A percentile compares a stretch with the other conserved stretches of the same genome.
Conservation (phyloP, 2,329 filamentous ascomycete species). For the Ophiobolus disseminans region DNA sequence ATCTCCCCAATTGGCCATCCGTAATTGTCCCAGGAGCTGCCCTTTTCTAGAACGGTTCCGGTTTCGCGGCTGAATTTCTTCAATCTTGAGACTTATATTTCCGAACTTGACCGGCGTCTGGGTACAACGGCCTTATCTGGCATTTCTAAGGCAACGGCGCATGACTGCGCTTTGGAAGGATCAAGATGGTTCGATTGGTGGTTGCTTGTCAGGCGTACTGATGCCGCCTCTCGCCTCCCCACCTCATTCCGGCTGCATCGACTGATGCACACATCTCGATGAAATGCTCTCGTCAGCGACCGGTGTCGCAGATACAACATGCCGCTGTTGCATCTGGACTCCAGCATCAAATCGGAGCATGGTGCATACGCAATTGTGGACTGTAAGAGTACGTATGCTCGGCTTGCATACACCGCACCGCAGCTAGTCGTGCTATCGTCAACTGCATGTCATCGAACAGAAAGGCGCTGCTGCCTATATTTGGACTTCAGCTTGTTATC, state of each 20-base stretch:
- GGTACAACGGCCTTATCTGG: conserved; percentile 17
- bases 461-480: neutral
- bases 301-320: neutral
- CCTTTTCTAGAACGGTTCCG: conserved; percentile 19
- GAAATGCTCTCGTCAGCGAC: conserved; percentile 13
- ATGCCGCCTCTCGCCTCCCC: conserved; percentile 17
- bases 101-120: conserved; percentile 20
- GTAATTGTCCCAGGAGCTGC: conserved; percentile 20
- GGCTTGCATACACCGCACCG: no score
- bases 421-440: no score
- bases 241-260: conserved; percentile 23
- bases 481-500: no score
- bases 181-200: conserved; percentile 28
- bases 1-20: conserved; percentile 20
- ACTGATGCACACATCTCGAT: conserved; percentile 13
- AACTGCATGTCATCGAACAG: neutral
- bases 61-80: conserved; percentile 25
- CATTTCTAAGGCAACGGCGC: conserved; percentile 19
- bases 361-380: neutral
- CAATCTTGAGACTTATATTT: conserved; percentile 14
- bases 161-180: conserved; percentile 25
- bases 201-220: conserved; percentile 6
- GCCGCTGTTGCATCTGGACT: neutral
- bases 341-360: neutral
- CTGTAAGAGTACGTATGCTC: no score